Conservation (phyloP, 108 stramenopile species). For the Skeletonema grethae region DNA sequence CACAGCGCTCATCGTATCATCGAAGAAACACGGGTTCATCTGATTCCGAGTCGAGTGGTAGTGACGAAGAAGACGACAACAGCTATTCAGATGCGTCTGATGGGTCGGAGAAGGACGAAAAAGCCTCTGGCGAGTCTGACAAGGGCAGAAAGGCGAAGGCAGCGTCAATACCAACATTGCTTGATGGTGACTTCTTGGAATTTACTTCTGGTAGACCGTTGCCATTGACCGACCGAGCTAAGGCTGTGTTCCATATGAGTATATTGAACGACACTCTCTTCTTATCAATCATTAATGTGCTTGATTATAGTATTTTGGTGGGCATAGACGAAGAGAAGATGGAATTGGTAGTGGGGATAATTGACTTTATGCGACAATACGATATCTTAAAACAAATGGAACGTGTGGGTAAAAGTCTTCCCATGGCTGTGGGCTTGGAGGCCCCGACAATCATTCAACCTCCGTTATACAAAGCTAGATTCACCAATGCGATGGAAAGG, state of each 20-base stretch:
- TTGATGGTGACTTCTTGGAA: slow-evolving; percentile 97
- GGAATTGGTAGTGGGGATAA: slow-evolving; percentile 97
- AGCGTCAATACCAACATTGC: slow-evolving; percentile 59
- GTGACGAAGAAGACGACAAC: slow-evolving; percentile 43
- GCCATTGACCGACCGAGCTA: slow-evolving; percentile 92
- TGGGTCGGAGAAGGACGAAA: slow-evolving; percentile 26
- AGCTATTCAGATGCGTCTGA: slow-evolving; percentile 19
- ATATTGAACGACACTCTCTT: slow-evolving; percentile 96
- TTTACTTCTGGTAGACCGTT: slow-evolving; percentile 91
- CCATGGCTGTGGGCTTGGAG: slow-evolving; percentile 96
- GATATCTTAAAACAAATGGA: slow-evolving; percentile 99
- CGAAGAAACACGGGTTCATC: slow-evolving; percentile 45
- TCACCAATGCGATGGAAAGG: slow-evolving; percentile 94
- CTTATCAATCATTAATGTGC: slow-evolving; percentile 93
- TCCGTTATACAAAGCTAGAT: slow-evolving; percentile 92
- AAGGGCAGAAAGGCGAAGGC: slow-evolving; percentile 32
- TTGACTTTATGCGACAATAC: slow-evolving; percentile 98
- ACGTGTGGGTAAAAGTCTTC: slow-evolving; percentile 92
- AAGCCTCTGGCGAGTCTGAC: slow-evolving; percentile 16
- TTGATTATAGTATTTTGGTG: slow-evolving; percentile 97
- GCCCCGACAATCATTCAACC: slow-evolving; percentile 99
- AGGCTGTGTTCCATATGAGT: slow-evolving; percentile 92
- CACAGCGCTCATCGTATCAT: slow-evolving; percentile 22
- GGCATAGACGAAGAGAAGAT: slow-evolving; percentile 92
- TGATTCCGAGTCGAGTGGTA: slow-evolving; percentile 30